phyloP scores from a whole-genome alignment of 805 yeast species.

The Saitoella complicata region DNA sequence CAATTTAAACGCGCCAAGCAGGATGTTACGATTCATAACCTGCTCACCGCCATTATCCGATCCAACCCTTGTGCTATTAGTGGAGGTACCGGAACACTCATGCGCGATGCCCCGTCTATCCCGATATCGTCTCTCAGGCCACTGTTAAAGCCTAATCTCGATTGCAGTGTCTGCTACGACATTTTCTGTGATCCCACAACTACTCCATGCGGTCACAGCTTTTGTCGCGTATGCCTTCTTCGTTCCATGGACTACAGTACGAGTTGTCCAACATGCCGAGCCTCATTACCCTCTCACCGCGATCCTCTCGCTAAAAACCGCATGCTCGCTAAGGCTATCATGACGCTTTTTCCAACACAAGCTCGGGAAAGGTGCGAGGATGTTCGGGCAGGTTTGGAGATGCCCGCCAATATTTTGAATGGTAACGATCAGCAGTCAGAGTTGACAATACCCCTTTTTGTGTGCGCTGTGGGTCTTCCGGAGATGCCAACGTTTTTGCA shows the following conservation, averaged over 20 bases:
- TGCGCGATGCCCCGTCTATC: no score
- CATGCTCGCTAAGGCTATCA: neutral
- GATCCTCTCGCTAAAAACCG: neutral
- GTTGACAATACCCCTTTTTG: constrained; percentile 1
- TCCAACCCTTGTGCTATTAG: no score
- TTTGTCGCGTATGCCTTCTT: constrained; percentile 8
- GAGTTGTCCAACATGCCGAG: constrained; percentile 9
- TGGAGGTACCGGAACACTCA: no score
- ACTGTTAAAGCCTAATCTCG: neutral
- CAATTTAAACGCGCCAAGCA: no score
- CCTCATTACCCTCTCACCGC: neutral
- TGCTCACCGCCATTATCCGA: no score
- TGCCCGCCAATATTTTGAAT: neutral
- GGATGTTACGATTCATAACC: no score
- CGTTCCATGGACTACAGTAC: constrained; percentile 2
- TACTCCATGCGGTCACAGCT: constrained; percentile 9
- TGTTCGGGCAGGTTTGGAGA: neutral
- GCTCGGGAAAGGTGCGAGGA: neutral
- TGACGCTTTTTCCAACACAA: neutral
- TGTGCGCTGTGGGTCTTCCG: constrained; percentile 1
- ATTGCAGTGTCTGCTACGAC: constrained; percentile 7
- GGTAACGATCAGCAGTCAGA: neutral
- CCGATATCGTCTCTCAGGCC: no score
- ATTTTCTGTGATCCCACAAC: constrained; percentile 5
- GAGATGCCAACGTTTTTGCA: constrained; percentile 2